Evolutionary conservation across 768 basidiomycete genomes (phyloP), one percentile per base, ranked within the genome.

Genomic region (Psilocybe azurescens): DNA sequence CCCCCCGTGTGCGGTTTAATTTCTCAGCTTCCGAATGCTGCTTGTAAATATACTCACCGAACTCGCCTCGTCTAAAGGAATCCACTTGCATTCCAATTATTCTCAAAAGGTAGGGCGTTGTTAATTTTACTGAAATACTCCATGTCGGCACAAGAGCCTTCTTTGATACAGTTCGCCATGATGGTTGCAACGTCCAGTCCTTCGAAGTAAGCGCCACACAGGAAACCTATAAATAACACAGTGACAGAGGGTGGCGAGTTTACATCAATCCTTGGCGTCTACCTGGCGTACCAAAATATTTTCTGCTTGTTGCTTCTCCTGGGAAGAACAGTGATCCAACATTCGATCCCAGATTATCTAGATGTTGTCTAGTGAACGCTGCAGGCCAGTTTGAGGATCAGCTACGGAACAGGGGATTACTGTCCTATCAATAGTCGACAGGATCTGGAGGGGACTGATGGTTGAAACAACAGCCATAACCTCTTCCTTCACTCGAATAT

Each of bases 371-470:
- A 9, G 83, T 72, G 64, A 88, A 89, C 2, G 85, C 79, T 0
- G 89, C 79, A 0, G 88, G 89, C 88, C 88, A 90, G 62, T 89
- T 91, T 20, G 85, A 86, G 11, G 65, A 91, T 3, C 86, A 85
- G 3, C 87, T 86, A 20, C 86, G 79, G 70, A 79, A 86, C 3
- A 81, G 73, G 3, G 82, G 80, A 67, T 89, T 79, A 10, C 72
- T 70, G 50, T 77, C 64, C 90, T 90, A 91, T 3, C 79, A 72
- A 3, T 91, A 85, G 33, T 80, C 85, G 5, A 77, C 64, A 0
- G 89, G 88, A 3, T 81, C 79, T 5, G 88, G 88, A 11, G 85
- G 86, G 71, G 78, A 89, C 89, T 24, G 24, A 91, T 91, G 1
- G 72, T 66, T 4, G 73, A 76, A n/a, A 90, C 79, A 29, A 89